Conservation (phyloP, 129 eudicot species). For the Helianthus tuberosus region DNA sequence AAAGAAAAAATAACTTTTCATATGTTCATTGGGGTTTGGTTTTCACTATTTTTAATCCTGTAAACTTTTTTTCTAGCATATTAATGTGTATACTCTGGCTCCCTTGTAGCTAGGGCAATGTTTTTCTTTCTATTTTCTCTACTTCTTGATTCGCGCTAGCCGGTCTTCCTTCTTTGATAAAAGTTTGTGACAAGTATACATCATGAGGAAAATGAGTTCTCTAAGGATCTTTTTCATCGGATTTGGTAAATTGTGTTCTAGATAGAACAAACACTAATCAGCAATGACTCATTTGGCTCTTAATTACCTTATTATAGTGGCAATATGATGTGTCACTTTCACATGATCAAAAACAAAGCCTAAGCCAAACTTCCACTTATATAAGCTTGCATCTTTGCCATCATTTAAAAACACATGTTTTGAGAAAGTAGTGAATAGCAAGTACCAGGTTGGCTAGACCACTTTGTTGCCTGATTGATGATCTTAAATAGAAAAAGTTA, state of each 20-base stretch:
- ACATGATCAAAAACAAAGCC: slow-evolving; percentile 17
- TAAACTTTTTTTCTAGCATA: no score
- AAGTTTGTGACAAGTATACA: neutral
- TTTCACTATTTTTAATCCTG: no score
- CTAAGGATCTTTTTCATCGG: neutral
- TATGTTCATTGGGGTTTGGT: no score
- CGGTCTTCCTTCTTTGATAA: no score
- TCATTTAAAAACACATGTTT: slow-evolving; percentile 12
- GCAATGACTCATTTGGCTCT: slow-evolving; percentile 12
- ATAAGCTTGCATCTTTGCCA: slow-evolving; percentile 16
- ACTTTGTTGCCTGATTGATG: slow-evolving; percentile 32
- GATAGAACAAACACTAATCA: slow-evolving; percentile 7
- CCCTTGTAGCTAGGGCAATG: no score
- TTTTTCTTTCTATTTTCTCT: no score
- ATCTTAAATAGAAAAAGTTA: slow-evolving; percentile 14
- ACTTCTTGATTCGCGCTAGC: no score
- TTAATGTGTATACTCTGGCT: no score
- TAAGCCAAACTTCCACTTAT: slow-evolving; percentile 31
- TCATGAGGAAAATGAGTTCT: neutral
- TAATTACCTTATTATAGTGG: slow-evolving; percentile 1
- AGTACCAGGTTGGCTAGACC: slow-evolving; percentile 30
- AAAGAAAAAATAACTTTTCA: no score
- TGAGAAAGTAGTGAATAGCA: neutral
- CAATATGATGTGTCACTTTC: slow-evolving; percentile 24
- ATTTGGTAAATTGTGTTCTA: neutral